These are phyloP conservation scores for Phylloporus sp. DNA, from an alignment of 768 basidiomycete species.

Conservation along the genomic window DNA sequence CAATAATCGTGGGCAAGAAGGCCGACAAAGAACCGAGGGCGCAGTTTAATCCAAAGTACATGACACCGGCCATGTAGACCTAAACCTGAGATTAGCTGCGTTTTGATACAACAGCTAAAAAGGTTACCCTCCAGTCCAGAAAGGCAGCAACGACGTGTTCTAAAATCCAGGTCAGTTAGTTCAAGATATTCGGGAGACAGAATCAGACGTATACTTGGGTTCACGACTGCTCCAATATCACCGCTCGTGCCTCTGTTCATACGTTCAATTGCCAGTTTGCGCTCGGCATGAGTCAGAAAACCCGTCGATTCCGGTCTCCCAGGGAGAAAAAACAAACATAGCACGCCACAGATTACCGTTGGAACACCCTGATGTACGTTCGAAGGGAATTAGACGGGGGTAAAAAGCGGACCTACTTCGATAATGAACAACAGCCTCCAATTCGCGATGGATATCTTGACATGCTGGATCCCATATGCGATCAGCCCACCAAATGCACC, in stretches of 20 bases:
- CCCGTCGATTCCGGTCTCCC: slow-evolving; percentile 31
- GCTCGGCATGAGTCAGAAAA: slow-evolving; percentile 31
- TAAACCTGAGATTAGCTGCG: slow-evolving; percentile 10
- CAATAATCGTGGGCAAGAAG: slow-evolving; percentile 53
- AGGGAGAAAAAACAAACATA: slow-evolving; percentile 30
- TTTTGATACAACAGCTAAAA: not conserved
- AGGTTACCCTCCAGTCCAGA: slow-evolving; percentile 41
- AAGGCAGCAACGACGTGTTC: slow-evolving; percentile 42
- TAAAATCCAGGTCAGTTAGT: slow-evolving; percentile 12
- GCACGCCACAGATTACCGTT: slow-evolving; percentile 24
- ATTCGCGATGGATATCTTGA: slow-evolving; percentile 32
- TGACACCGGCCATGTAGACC: slow-evolving; percentile 44
- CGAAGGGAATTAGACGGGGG: not conserved
- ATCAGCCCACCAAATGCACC: slow-evolving; percentile 55
- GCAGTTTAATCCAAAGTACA: slow-evolving; percentile 46
- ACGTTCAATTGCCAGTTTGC: slow-evolving; percentile 29
- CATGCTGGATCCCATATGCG: slow-evolving; percentile 47
- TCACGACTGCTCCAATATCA: slow-evolving; percentile 39
- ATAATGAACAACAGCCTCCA: slow-evolving; percentile 37
- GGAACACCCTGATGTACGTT: slow-evolving; percentile 50
- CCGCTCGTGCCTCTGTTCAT: slow-evolving; percentile 40
- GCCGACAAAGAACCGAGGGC: slow-evolving; percentile 47
- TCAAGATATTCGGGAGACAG: not conserved
- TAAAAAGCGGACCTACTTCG: slow-evolving; percentile 12
- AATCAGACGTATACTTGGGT: slow-evolving; percentile 29